Percentiles rank a stretch among this genome's conserved stretches.
Evolutionary conservation across 1,139 yeast genomes (phyloP).

Genomic region (Hyphopichia burtonii): DNA sequence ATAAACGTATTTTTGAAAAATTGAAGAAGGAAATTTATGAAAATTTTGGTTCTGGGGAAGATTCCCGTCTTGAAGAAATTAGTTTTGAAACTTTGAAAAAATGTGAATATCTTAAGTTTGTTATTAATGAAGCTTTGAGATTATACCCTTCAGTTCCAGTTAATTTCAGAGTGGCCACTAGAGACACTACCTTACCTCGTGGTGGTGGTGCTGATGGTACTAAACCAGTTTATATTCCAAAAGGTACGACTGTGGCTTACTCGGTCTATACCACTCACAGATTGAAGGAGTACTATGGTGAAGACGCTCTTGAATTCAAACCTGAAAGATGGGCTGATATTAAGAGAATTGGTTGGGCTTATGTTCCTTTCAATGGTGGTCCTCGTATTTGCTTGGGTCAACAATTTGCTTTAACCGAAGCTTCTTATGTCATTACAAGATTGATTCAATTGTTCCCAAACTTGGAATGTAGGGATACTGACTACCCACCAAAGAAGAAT

Average conservation of each 20-base stretch:
- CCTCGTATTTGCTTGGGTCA: conserved; percentile 47
- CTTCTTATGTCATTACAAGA: conserved; percentile 31
- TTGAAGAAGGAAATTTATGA: conserved; percentile 32
- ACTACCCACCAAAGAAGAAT: conserved; percentile 31
- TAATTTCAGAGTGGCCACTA: conserved; percentile 46
- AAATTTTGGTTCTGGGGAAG: conserved; percentile 36
- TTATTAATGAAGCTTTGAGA: conserved; percentile 52
- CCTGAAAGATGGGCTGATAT: conserved; percentile 52
- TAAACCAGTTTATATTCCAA: conserved; percentile 43
- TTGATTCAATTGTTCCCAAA: conserved; percentile 21
- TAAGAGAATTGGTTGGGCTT: conserved; percentile 40
- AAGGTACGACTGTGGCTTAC: conserved; percentile 47
- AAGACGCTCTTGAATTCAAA: conserved; percentile 43
- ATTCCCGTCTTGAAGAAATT: conserved; percentile 26
- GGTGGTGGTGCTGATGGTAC: conserved; percentile 51
- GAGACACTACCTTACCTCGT: conserved; percentile 48
- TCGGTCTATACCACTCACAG: conserved; percentile 49
- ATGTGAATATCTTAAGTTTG: conserved; percentile 46
- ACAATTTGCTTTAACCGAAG: conserved; percentile 47
- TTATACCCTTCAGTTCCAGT: conserved; percentile 57
- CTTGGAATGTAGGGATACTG: conserved; percentile 17
- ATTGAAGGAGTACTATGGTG: conserved; percentile 43
- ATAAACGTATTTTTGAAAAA: conserved; percentile 34
- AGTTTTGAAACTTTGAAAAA: conserved; percentile 52
- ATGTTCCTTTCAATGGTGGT: conserved; percentile 46